phyloP scores from a whole-genome alignment of 2,329 filamentous ascomycete species.

The Aspergillus felis region DNA sequence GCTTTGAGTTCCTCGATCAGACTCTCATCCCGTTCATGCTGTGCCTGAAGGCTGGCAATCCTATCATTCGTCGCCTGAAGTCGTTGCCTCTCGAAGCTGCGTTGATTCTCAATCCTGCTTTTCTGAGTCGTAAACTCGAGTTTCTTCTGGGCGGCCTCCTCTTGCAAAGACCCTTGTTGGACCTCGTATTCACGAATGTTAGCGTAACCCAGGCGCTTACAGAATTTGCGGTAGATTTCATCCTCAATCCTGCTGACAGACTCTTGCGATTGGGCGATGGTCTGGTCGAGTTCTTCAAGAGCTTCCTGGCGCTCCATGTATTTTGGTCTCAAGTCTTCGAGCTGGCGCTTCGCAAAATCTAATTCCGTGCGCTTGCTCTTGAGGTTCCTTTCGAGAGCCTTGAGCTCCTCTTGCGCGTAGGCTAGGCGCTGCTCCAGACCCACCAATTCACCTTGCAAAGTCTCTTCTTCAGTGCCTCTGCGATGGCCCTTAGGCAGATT shows the following conservation, averaged over 20 bases:
- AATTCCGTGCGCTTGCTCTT: conserved; percentile 79
- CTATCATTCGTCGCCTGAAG: conserved; percentile 67
- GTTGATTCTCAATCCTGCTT: conserved; percentile 57
- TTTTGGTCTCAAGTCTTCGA: conserved; percentile 73
- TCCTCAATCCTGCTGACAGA: conserved; percentile 82
- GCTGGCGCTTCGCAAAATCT: conserved; percentile 66
- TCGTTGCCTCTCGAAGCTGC: conserved; percentile 65
- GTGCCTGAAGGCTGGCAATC: conserved; percentile 63
- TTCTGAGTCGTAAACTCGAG: conserved; percentile 80
- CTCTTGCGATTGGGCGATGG: conserved; percentile 54
- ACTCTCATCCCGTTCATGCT: conserved; percentile 62
- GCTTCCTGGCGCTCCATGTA: conserved; percentile 67
- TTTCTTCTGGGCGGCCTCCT: conserved; percentile 82
- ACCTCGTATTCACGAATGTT: conserved; percentile 91
- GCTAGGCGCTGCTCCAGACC: conserved; percentile 73
- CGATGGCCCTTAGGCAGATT: conserved; percentile 76
- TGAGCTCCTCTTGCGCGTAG: conserved; percentile 70
- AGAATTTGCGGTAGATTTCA: conserved; percentile 80
- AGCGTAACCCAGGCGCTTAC: conserved; percentile 76
- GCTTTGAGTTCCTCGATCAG: conserved; percentile 67
- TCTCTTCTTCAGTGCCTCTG: conserved; percentile 72
- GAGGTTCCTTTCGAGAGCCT: conserved; percentile 75
- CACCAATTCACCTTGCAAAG: conserved; percentile 71
- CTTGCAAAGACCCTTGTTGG: conserved; percentile 86
- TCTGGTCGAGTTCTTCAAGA: conserved; percentile 59